phyloP scores from a whole-genome alignment of 208 protist species.

The Balamuthia mandrillaris region DNA sequence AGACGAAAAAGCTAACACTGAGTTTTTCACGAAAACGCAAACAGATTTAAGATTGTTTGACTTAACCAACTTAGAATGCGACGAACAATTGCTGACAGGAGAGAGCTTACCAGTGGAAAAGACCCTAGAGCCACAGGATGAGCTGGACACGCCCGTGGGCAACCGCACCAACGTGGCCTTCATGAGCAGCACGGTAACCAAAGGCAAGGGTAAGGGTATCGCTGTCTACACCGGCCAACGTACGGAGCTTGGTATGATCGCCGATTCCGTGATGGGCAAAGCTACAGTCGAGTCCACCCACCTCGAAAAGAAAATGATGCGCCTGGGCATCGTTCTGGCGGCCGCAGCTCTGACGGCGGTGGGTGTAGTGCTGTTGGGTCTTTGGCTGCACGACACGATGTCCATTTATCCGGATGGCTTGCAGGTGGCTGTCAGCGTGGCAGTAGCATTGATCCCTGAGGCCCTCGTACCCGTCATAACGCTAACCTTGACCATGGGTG shows the following conservation, averaged over 20 bases:
- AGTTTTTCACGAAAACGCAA: no score
- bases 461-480: slow-evolving; percentile 81
- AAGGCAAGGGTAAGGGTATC: slow-evolving; percentile 16
- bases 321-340: slow-evolving; percentile 17
- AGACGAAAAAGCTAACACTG: no score
- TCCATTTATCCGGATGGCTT: background rate
- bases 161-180: slow-evolving; percentile 17
- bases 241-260: slow-evolving; percentile 19
- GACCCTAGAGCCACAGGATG: background rate
- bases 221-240: slow-evolving; percentile 8
- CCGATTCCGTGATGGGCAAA: background rate
- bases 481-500: slow-evolving; percentile 26
- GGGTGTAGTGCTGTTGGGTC: background rate
- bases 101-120: slow-evolving; percentile 76
- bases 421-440: slow-evolving; percentile 88
- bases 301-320: slow-evolving; percentile 7
- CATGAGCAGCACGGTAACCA: slow-evolving; percentile 29
- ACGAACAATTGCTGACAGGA: slow-evolving; percentile 88
- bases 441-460: slow-evolving; percentile 97
- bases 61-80: slow-evolving; percentile 53
- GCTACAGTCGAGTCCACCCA: background rate
- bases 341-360: background rate
- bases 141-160: background rate
- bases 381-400: background rate
- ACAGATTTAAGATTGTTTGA: slow-evolving; percentile 85